phyloP scores from a whole-genome alignment of 192 early-diverging fungal species.

The Thoreauomyces humboldtii region DNA sequence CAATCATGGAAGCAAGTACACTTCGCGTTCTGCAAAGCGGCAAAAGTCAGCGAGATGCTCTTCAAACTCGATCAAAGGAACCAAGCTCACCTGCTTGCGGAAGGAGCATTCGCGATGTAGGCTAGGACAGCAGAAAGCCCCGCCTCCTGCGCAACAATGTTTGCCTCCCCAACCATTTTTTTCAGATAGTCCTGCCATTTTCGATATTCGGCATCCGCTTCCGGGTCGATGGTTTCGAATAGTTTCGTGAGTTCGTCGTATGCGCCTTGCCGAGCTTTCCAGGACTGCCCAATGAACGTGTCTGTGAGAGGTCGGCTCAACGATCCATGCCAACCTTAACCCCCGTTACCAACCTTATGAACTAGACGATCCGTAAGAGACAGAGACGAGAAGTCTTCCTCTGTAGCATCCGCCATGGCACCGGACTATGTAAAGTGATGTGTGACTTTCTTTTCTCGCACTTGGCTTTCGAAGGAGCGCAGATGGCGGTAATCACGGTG shows the following conservation, averaged over 20 bases:
- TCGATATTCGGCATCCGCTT: conserved; percentile 61
- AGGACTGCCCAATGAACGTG: conserved; percentile 55
- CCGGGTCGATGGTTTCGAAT: conserved; percentile 66
- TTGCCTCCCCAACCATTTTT: conserved; percentile 82
- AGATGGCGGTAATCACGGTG: not conserved
- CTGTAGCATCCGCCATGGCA: conserved; percentile 32
- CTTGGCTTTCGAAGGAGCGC: not conserved
- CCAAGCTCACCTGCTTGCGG: conserved; percentile 58
- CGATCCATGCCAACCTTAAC: not conserved
- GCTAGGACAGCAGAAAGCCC: conserved; percentile 73
- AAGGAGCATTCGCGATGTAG: conserved; percentile 79
- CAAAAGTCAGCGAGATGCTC: not conserved
- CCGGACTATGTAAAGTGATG: not conserved
- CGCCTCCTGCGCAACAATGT: conserved; percentile 87
- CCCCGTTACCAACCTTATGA: conserved; percentile 68
- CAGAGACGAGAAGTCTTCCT: conserved; percentile 76
- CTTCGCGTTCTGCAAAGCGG: conserved; percentile 55
- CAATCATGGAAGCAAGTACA: conserved; percentile 68
- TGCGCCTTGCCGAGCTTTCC: conserved; percentile 88
- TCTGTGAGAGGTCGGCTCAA: not conserved
- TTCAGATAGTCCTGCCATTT: conserved; percentile 70
- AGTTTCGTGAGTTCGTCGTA: conserved; percentile 77
- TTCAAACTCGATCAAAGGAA: not conserved
- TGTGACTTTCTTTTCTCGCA: not conserved
- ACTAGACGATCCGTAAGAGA: conserved; percentile 74